Base-by-base conservation (phyloP, 176 grass and related monocot species). In the Pontederia crassipes region DNA sequence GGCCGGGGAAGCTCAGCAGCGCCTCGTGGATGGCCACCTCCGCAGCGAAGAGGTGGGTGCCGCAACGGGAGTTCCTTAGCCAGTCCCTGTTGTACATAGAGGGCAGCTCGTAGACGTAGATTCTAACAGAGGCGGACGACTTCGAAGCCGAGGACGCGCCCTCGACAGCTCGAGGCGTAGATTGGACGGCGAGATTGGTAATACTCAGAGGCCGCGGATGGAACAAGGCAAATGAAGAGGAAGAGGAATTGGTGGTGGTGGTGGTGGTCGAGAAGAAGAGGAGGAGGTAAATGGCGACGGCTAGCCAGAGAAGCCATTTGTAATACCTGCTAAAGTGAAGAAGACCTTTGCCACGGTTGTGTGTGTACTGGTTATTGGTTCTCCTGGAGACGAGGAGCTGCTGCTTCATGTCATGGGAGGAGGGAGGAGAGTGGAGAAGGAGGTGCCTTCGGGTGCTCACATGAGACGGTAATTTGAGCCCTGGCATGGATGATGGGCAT, bases 21-120 rank as follows among this genome's bases (percentile, higher is more conserved):
- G 84, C 93, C 80, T 91, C 52, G 65, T 97, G 93, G 59, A 91
- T 67, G 0, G 87, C 93, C 52, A 97, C 87, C 84, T 97, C 87
- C 40, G 93, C 78, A 4, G 87, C 87, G 51, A 92, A 97, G 48
- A 97, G 84, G 58, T 97, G 87, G 76, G 75, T 71, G 27, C 70
- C 16, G 71, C 87, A 97, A 4, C 87, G 72, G 29, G 74, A 8
- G 65, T 91, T 72, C 51, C 64, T 65, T 4, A 72, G 11, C 93
- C 87, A 97, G 71, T 52, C 77, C 28, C 49, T 73, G 71, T 92
- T 97, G 81, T 85, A 92, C 70, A 74, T 64, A 4, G 64, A 57
- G 11, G 87, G 87, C 12, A 97, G 77, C 28, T 88, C 87, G 72
- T 97, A 97, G 63, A 88, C 74, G 61, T 86, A 97, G 73, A 97